Percentiles rank a stretch among this genome's conserved stretches.
Conservation (phyloP, 2,329 filamentous ascomycete species). For the Calonectria pteridis region DNA sequence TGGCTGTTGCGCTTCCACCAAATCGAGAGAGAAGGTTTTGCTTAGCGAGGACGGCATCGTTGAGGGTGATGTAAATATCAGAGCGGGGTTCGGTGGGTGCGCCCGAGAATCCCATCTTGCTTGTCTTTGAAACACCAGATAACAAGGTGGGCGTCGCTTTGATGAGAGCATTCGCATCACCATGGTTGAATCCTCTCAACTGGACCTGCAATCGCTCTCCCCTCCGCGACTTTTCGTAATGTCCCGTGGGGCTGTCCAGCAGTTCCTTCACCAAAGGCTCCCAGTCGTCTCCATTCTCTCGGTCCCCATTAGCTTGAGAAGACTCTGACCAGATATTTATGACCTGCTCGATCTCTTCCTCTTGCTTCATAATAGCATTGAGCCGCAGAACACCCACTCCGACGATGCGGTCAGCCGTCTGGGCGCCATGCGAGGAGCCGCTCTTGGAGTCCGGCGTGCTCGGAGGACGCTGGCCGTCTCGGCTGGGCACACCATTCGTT, state of each 20-base stretch:
- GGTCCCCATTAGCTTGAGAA: conserved; percentile 65
- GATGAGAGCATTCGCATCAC: conserved; percentile 84
- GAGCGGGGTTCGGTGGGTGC: conserved; percentile 89
- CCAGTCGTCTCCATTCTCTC: conserved; percentile 74
- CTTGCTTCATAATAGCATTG: conserved; percentile 78
- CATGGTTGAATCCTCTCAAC: conserved; percentile 80
- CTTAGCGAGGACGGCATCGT: conserved; percentile 81
- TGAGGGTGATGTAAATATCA: conserved; percentile 93
- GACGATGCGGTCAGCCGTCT: conserved; percentile 67
- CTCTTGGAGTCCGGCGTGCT: conserved; percentile 67
- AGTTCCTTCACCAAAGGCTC: conserved; percentile 79
- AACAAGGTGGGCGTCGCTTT: conserved; percentile 89
- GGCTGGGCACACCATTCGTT: conserved; percentile 54
- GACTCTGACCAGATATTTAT: conserved; percentile 82
- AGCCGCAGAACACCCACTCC: conserved; percentile 84
- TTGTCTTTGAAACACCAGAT: conserved; percentile 83
- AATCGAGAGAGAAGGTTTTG: conserved; percentile 78
- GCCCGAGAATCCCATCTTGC: conserved; percentile 93
- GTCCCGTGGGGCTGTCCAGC: conserved; percentile 78
- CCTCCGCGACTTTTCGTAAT: conserved; percentile 78
- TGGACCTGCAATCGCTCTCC: conserved; percentile 85
- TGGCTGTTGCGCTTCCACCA: conserved; percentile 79
- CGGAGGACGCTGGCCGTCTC: conserved; percentile 61
- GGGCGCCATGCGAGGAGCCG: conserved; percentile 41
- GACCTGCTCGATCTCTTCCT: conserved; percentile 79